Evolutionary conservation across 2,329 filamentous ascomycete genomes (phyloP), one percentile per base, ranked within the genome.

Genomic region (Colletotrichum musicola): DNA sequence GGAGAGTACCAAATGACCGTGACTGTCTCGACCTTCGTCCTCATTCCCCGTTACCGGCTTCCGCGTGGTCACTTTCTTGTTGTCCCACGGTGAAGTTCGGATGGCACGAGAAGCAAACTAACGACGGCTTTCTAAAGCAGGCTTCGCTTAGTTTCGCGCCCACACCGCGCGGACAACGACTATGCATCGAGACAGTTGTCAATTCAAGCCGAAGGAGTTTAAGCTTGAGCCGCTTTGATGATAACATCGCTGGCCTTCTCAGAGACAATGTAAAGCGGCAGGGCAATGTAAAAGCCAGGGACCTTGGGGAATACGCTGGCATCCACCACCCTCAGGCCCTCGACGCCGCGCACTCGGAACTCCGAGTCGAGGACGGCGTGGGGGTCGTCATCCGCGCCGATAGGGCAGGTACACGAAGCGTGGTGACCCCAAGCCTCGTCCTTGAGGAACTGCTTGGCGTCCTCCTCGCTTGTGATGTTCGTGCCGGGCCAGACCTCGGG

Each of bases 281-380:
- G 71, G 0, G 81, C 80, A 53, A 83, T 82, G 71, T 83, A 87
- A 40, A 76, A 76, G 14, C 62, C 66, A 13, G 69, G 47, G 25
- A 62, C 59, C 42, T 64, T 65, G 4, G 75, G 73, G 55, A 87
- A 91, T 0, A 86, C 81, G 38, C 82, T 86, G 1, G 88, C 89
- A 78, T 91, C 89, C 0, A 92, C 89, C 3, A 91, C 89, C 25
- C 89, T 80, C 55, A 91, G 74, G 0, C 85, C 84, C 1, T 81
- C 75, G 0, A 88, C 84, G 0, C 87, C 87, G 12, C 85, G 80
- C 1, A 92, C 89, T 13, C 82, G 80, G 74, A 91, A 90, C 54
- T 85, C 80, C 0, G 80, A 82, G 75, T 91, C 86, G 53, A 91
- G 74, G 2, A 90, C 87, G 2, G 87, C 88, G 74, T 83, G 83